These are phyloP conservation scores for Scytalidium sp. DNA, from an alignment of 2,329 filamentous ascomycete genomes.

Conservation along the genomic window DNA sequence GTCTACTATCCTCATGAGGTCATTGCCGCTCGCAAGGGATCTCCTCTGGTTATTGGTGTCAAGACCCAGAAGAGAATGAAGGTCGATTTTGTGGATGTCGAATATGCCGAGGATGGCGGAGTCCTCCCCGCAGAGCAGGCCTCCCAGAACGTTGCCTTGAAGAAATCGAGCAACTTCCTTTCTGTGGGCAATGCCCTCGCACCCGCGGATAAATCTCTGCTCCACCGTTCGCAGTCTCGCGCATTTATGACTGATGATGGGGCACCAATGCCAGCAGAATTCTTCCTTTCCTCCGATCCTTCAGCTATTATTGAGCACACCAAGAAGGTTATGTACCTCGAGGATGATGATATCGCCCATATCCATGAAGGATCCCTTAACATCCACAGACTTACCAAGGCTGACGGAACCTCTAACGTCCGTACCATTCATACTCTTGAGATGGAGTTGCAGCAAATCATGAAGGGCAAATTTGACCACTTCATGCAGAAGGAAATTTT, in stretches of 20 bases:
- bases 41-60: conserved; percentile 94
- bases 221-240: conserved; percentile 97
- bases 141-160: conserved; percentile 93
- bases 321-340: conserved; percentile 99
- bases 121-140: conserved; percentile 89
- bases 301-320: conserved; percentile 99
- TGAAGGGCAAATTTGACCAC: conserved; percentile 99
- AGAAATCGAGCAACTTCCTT: conserved; percentile 76
- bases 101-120: conserved; percentile 75
- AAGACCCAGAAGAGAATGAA: conserved; percentile 99
- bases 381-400: conserved; percentile 97
- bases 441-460: conserved; percentile 99
- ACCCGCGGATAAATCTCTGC: conserved; percentile 93
- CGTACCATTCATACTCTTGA: conserved; percentile 98
- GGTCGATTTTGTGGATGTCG: conserved; percentile 99
- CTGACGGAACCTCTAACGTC: conserved; percentile 93
- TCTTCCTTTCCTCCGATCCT: conserved; percentile 98
- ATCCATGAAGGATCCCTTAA: conserved; percentile 99
- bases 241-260: conserved; percentile 99
- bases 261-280: conserved; percentile 95
- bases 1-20: conserved; percentile 98
- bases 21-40: conserved; percentile 97
- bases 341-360: conserved; percentile 99
- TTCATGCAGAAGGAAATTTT: conserved; percentile 99
- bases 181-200: conserved; percentile 70